A percentile compares a stretch with the other conserved stretches of the same genome.
Conservation (phyloP, 2,329 filamentous ascomycete species). For the Colletotrichum eleusines region DNA sequence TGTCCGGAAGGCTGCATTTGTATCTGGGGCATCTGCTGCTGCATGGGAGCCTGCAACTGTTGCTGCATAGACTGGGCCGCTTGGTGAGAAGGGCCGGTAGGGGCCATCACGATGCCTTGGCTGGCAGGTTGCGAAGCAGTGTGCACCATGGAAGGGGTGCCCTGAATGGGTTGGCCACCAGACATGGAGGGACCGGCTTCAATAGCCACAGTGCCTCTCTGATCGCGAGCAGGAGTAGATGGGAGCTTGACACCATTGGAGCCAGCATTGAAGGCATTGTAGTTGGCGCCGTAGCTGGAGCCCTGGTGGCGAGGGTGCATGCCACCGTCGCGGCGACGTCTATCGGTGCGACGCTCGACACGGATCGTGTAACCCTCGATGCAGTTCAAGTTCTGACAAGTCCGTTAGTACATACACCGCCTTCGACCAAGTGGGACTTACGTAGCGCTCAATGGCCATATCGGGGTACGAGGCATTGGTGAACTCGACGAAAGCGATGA, state of each 20-base stretch:
- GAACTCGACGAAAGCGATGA: constrained; percentile 57
- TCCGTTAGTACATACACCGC: constrained; percentile 6
- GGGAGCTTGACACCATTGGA: constrained; percentile 12
- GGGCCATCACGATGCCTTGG: background rate
- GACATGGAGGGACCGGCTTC: constrained; percentile 23
- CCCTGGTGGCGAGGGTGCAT: background rate
- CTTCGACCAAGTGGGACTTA: constrained; percentile 46
- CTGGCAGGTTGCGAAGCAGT: constrained; percentile 10
- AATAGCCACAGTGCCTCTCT: constrained; percentile 26
- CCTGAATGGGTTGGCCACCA: constrained; percentile 6
- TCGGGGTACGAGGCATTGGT: constrained; percentile 53
- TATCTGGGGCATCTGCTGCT: constrained; percentile 8
- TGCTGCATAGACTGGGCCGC: constrained; percentile 4
- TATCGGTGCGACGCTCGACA: constrained; percentile 49
- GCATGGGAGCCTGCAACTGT: background rate
- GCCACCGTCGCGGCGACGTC: constrained; percentile 15
- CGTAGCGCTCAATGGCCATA: constrained; percentile 48
- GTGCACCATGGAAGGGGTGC: constrained; percentile 18
- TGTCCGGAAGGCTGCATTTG: constrained; percentile 1
- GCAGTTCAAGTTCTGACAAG: constrained; percentile 49
- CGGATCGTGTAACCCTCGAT: constrained; percentile 51
- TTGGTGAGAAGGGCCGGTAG: background rate
- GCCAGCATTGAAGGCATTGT: background rate
- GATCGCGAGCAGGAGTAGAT: constrained; percentile 33
- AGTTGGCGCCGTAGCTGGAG: background rate